These are phyloP conservation scores for Aspergillus campestris DNA, from an alignment of 495 filamentous ascomycete species.

Conservation along the genomic window DNA sequence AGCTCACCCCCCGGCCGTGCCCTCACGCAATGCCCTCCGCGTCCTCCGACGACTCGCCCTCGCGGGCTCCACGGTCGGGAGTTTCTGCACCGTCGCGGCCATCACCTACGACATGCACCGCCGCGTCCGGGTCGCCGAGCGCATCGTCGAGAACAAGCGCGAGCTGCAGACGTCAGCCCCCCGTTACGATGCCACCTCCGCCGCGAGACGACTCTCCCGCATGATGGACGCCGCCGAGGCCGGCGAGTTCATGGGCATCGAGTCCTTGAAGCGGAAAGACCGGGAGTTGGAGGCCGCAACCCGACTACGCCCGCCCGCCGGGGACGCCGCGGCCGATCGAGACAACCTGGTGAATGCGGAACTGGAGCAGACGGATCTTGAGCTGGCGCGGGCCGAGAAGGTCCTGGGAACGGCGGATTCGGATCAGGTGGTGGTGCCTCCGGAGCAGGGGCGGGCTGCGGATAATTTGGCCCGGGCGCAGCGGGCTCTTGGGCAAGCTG, in stretches of 20 bases:
- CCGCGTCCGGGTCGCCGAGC: constrained; percentile 32
- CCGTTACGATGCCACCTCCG: constrained; percentile 36
- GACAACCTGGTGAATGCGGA: too few relatives aligned
- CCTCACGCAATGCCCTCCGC: constrained; percentile 39
- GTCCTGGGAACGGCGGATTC: too few relatives aligned
- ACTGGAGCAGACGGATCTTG: too few relatives aligned
- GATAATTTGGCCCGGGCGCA: too few relatives aligned
- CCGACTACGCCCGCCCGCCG: too few relatives aligned
- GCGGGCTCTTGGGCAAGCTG: too few relatives aligned
- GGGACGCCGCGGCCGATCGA: too few relatives aligned
- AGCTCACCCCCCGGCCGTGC: constrained; percentile 20
- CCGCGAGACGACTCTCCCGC: constrained; percentile 27
- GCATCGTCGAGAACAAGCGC: constrained; percentile 38
- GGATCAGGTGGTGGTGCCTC: too few relatives aligned
- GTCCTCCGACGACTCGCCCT: constrained; percentile 36
- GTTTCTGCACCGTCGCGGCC: constrained; percentile 33
- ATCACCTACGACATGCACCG: constrained; percentile 38
- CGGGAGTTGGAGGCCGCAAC: constrained; percentile 1
- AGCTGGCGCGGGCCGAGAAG: too few relatives aligned
- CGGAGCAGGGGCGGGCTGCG: too few relatives aligned
- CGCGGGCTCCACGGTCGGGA: constrained; percentile 32
- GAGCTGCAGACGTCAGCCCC: constrained; percentile 35
- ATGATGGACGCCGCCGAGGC: constrained; percentile 39
- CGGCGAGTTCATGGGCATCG: constrained; percentile 32
- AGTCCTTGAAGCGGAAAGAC: constrained; percentile 27